Evolutionary conservation across 2,329 filamentous ascomycete species (phyloP), one percentile per base, ranked within the genome.

Genomic region (Chaetomium globosum): DNA sequence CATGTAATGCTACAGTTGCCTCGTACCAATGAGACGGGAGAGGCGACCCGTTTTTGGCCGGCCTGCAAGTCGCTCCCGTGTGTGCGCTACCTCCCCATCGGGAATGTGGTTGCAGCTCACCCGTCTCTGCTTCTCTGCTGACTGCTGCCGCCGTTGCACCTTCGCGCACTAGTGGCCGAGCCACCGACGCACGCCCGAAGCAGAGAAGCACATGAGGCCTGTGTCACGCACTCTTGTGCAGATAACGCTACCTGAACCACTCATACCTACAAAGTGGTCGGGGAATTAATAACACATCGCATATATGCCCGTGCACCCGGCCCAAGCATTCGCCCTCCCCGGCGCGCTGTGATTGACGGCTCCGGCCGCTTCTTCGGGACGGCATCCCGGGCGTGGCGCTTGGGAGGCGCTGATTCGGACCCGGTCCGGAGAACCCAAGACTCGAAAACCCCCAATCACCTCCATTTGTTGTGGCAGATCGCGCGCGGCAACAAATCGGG

Each of bases 331-430:
- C 54, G 64, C 64, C 49, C 61, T 64, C 53, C 61, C 66, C 69
- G 63, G 68, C 58, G 61, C 30, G 23, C 64, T 59, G 59, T 58
- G 63, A 61, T 59, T 65, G 59, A 63, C 64, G 65, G 65, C 65
- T 63, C 64, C 63, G 63, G 57, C 58, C 66, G 66, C 68, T 19
- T 49, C 67, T 67, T 71, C 69, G 69, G 69, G 63, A 65, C 67
- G 67, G 60, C 48, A 63, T 71, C 65, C 70, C 69, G 70, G 59
- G 8, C 6, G 9, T 30, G 39, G 52, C 36, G 43, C 58, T 33
- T 39, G 28, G 61, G 26, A 36, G 31, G 7, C 31, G 46, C 52
- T 56, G 60, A 33, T 13, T 33, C 49, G 52, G 68, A 64, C 62
- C 69, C 59, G 69, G 67, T 68, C 63, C 43, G 49, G 48, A 62